These are phyloP conservation scores for Nicotiana noctiflora DNA, from an alignment of 257 asterid genomes.

Conservation along the genomic window DNA sequence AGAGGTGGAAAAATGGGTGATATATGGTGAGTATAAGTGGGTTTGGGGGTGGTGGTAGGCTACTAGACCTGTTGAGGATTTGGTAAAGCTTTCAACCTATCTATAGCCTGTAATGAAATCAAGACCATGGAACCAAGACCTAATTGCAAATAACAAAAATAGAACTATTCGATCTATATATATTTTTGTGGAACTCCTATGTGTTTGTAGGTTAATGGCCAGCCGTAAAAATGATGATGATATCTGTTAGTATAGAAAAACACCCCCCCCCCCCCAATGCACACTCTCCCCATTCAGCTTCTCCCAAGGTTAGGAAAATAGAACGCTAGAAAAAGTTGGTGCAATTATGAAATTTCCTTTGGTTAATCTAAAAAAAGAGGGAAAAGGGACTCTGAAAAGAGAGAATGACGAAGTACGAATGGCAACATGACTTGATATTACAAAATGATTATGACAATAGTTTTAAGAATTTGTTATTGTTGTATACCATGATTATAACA, in stretches of 20 bases:
- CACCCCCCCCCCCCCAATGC: not conserved
- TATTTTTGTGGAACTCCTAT: not conserved
- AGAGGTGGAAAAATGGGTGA: not conserved
- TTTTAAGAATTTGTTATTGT: not conserved
- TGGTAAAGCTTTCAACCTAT: not conserved
- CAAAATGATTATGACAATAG: not conserved
- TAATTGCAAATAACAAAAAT: not conserved
- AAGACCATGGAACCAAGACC: not conserved
- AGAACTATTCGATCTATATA: not conserved
- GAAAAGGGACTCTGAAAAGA: not conserved
- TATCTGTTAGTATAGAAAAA: not conserved
- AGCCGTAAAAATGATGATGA: not conserved
- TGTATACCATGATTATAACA: too few relatives aligned
- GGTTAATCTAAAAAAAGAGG: not conserved
- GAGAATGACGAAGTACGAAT: not conserved
- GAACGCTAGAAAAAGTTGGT: not conserved
- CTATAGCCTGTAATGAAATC: not conserved
- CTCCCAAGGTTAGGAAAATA: not conserved
- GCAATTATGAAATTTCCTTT: not conserved
- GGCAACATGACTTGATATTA: not conserved
- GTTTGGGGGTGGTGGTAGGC: not conserved
- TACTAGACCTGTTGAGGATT: not conserved
- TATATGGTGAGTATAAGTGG: slow-evolving; percentile 1
- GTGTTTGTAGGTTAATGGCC: not conserved
- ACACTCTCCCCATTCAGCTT: not conserved